Base-by-base conservation (phyloP, 1,284 basidiomycete genomes). In the Sporisorium scitamineum region DNA sequence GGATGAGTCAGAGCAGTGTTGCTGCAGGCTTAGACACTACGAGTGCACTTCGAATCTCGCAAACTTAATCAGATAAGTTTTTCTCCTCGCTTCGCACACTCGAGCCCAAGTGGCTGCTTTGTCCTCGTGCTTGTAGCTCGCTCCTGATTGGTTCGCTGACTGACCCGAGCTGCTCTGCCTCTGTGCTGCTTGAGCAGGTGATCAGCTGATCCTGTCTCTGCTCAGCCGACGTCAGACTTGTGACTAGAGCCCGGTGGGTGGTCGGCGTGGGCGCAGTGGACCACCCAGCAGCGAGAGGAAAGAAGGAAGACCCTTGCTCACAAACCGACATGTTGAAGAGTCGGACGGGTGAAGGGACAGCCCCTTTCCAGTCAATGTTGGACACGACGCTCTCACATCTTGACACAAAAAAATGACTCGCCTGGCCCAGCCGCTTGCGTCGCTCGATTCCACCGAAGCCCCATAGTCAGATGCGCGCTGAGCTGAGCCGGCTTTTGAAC, bases 61-160 rank as follows among this genome's bases (percentile, higher is more conserved):
- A 29, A 48, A n/a, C 7, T 29, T 48, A 48, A 48, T 48, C 47
- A 27, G 47, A 48, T 48, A 48, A 29, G 27, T 29, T 48, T 47
- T 26, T 5, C 9, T 26, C 9, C 44, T 47, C 3, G 20, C 41
- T 22, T 27, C 14, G 24, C n/a, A n/a, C n/a, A n/a, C n/a, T 47
- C 44, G 13, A 45, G 11, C 44, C 44, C 22, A 47, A 29, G 26
- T 7, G 47, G 26, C 27, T 29, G 47, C 47, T 47, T 27, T 47
- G 45, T 26, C 10, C 24, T 27, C 5, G 45, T 27, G 45, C 47
- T 9, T 29, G 47, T 39, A 18, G 16, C 37, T n/a, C 47, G 26
- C 47, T 29, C 27, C 27, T 48, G 47, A 48, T 48, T 48, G 47
- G 26, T 8, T n/a, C 27, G 10, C 45, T 18, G 45, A 13, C 45